These are phyloP conservation scores for Mycena kentingensis DNA, from an alignment of 768 basidiomycete genomes.

Conservation along the genomic window DNA sequence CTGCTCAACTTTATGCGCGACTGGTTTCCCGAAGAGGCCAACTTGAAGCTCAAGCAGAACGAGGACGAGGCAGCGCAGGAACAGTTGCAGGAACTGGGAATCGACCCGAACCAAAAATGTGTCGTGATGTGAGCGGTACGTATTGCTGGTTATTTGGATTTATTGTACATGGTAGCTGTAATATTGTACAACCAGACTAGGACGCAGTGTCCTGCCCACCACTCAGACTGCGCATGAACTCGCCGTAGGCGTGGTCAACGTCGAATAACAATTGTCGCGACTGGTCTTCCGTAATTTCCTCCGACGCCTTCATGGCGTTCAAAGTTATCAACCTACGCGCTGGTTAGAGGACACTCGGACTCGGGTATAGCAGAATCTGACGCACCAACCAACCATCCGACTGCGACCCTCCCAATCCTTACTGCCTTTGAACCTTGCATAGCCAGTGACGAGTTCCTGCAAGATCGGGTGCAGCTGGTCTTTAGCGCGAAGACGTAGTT, in stretches of 20 bases:
- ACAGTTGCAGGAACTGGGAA: slow-evolving; percentile 64
- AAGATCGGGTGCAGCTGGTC: slow-evolving; percentile 94
- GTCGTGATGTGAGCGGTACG: slow-evolving; percentile 40
- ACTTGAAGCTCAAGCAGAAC: slow-evolving; percentile 71
- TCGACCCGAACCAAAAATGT: slow-evolving; percentile 50
- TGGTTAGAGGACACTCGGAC: not conserved
- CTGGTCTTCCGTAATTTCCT: slow-evolving; percentile 95
- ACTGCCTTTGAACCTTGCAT: slow-evolving; percentile 91
- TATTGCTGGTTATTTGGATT: not conserved
- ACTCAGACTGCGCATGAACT: slow-evolving; percentile 82
- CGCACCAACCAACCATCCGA: slow-evolving; percentile 90
- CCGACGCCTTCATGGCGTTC: slow-evolving; percentile 95
- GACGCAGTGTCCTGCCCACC: slow-evolving; percentile 39
- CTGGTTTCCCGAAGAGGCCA: slow-evolving; percentile 89
- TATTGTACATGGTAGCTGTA: not conserved
- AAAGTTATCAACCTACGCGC: slow-evolving; percentile 84
- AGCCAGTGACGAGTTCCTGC: slow-evolving; percentile 93
- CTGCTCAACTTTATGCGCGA: slow-evolving; percentile 84
- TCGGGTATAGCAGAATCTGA: not conserved
- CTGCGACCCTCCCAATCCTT: slow-evolving; percentile 97
- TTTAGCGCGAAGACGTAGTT: slow-evolving; percentile 90
- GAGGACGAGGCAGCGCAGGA: slow-evolving; percentile 74
- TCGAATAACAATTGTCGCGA: slow-evolving; percentile 95
- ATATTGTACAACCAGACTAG: slow-evolving; percentile 1
- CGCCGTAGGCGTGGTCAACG: slow-evolving; percentile 93